These are phyloP conservation scores for Darksidea phi DNA, from an alignment of 495 filamentous ascomycete genomes.

Conservation along the genomic window DNA sequence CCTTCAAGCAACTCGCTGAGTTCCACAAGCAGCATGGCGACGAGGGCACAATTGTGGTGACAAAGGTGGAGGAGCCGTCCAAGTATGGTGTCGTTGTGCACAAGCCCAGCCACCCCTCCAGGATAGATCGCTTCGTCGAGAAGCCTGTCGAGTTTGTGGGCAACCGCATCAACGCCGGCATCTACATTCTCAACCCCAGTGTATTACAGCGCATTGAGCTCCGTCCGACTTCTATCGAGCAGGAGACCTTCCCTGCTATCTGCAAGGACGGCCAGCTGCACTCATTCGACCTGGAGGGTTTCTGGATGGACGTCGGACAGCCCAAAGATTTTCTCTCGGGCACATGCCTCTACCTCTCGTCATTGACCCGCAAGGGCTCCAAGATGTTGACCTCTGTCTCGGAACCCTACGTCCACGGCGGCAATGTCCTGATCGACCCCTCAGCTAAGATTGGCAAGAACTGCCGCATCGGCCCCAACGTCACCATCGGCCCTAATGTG, in stretches of 20 bases:
- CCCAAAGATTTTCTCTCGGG: conserved; percentile 98
- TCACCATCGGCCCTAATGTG: conserved; percentile 93
- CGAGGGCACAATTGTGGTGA: conserved; percentile 98
- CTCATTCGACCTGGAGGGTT: conserved; percentile 97
- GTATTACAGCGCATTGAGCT: conserved; percentile 91
- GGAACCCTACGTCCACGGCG: conserved; percentile 83
- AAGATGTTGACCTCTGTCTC: conserved; percentile 75
- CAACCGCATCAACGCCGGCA: conserved; percentile 98
- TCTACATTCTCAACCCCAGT: conserved; percentile 96
- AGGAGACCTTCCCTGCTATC: conserved; percentile 98
- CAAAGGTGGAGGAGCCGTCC: conserved; percentile 97
- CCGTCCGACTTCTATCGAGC: conserved; percentile 98
- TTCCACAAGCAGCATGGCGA: conserved; percentile 92
- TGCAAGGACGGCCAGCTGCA: conserved; percentile 87
- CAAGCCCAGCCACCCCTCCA: conserved; percentile 86
- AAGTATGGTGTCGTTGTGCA: conserved; percentile 99
- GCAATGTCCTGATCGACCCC: conserved; percentile 95
- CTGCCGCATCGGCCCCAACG: conserved; percentile 97
- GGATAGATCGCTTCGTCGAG: conserved; percentile 98
- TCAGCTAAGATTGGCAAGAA: conserved; percentile 96
- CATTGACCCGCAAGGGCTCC: conserved; percentile 86
- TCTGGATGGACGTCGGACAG: conserved; percentile 99
- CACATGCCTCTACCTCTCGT: conserved; percentile 94
- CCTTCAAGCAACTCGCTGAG: conserved; percentile 80
- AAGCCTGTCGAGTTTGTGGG: conserved; percentile 99